phyloP scores from a whole-genome alignment of 1,139 yeast genomes.

The Candida pseudoviswanathii region DNA sequence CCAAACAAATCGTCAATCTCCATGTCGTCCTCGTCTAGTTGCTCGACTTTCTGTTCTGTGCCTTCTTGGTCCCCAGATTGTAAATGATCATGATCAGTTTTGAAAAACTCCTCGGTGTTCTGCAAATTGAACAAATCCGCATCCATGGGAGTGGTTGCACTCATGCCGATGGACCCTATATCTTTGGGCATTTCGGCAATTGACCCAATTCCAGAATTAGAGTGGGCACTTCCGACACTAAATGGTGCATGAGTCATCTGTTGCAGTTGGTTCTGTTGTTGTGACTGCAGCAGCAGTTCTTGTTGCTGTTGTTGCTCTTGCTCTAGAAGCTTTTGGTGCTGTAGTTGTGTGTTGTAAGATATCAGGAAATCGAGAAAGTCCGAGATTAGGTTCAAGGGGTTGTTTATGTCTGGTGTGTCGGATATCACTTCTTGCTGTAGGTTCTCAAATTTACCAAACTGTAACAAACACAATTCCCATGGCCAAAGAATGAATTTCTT shows the following conservation, averaged over 20 bases:
- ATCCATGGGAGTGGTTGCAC: conserved; percentile 22
- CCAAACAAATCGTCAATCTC: conserved; percentile 49
- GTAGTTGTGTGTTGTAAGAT: conserved; percentile 20
- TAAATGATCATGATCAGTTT: conserved; percentile 8
- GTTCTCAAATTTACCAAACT: conserved; percentile 38
- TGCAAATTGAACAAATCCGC: conserved; percentile 28
- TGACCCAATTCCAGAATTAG: conserved; percentile 29
- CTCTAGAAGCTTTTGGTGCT: conserved; percentile 11
- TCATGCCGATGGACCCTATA: conserved; percentile 15
- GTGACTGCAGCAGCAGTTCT: conserved; percentile 14
- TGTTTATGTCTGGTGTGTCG: conserved; percentile 14
- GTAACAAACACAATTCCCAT: conserved; percentile 61
- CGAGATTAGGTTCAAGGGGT: conserved; percentile 38
- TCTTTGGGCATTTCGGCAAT: conserved; percentile 21
- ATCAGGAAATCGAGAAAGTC: conserved; percentile 41
- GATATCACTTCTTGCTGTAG: conserved; percentile 3
- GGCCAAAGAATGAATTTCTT: conserved; percentile 73
- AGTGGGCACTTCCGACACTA: conserved; percentile 30
- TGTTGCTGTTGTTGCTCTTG: conserved; percentile 15
- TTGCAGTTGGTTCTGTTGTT: conserved; percentile 10
- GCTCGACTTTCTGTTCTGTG: conserved; percentile 26
- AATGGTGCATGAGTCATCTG: conserved; percentile 18
- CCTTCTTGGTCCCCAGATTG: conserved; percentile 6
- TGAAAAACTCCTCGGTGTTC: conserved; percentile 19
- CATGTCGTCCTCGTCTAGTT: conserved; percentile 36